Conservation (phyloP, 1,284 basidiomycete species). For the Apiotrichum gracile region DNA sequence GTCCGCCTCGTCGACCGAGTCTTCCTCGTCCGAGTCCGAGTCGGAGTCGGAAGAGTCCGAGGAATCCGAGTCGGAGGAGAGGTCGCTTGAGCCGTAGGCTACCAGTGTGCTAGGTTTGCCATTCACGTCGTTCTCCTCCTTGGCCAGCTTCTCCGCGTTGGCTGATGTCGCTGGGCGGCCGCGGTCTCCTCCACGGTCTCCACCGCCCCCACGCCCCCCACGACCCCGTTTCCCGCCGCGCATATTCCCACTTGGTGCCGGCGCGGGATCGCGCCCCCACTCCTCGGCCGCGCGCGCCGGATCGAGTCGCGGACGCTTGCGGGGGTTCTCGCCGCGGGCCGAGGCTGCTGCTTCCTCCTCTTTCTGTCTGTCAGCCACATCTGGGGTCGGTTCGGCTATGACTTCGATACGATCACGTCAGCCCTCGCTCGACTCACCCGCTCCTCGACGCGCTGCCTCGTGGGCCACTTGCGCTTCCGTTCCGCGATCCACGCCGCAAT, state of each 20-base stretch:
- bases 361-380: slow-evolving; percentile 45
- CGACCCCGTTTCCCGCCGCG: slow-evolving; percentile 1
- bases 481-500: slow-evolving; percentile 80
- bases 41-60: slow-evolving; percentile 10
- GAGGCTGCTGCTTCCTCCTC: slow-evolving; percentile 66
- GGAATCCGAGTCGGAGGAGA: slow-evolving; percentile 12
- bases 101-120: too few species aligned
- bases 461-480: slow-evolving; percentile 77
- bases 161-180: not conserved
- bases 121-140: not conserved
- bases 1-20: slow-evolving; percentile 18
- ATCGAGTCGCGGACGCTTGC: slow-evolving; percentile 22
- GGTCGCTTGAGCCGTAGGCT: not conserved
- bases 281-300: slow-evolving; percentile 38
- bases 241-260: not conserved
- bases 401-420: too few species aligned
- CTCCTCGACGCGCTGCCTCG: slow-evolving; percentile 60
- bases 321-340: slow-evolving; percentile 64
- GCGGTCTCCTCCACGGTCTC: not conserved
- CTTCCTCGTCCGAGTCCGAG: slow-evolving; percentile 13
- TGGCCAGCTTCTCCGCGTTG: not conserved
- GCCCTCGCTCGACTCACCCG: slow-evolving; percentile 50
- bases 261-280: slow-evolving; percentile 29
- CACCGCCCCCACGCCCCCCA: slow-evolving; percentile 1
- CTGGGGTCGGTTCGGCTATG: too few species aligned